Evolutionary conservation across 2,329 filamentous ascomycete species (phyloP).

Genomic region (Chalara sp.): DNA sequence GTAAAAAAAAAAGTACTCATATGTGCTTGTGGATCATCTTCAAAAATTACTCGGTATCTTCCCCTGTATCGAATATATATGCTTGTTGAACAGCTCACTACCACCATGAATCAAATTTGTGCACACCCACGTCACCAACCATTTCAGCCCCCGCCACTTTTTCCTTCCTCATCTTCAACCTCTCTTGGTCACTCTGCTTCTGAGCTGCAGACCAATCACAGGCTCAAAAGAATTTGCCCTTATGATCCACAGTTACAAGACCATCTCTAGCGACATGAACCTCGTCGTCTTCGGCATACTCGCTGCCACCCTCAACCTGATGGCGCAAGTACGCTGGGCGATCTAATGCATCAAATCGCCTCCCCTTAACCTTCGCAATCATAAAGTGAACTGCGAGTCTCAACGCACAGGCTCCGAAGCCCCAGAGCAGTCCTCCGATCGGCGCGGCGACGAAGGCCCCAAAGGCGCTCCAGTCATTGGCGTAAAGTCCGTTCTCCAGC

Average conservation of each 20-base stretch:
- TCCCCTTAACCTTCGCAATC: slow-evolving; percentile 49
- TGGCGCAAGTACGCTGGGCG: slow-evolving; percentile 32
- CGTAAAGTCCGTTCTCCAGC: slow-evolving; percentile 67
- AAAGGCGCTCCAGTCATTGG: slow-evolving; percentile 73
- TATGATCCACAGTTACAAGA: slow-evolving; percentile 22
- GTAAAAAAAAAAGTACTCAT: no score
- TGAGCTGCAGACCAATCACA: background rate
- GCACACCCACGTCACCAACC: no score
- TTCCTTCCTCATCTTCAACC: no score
- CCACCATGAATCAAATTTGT: no score
- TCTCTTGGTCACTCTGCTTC: no score
- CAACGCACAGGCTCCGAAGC: slow-evolving; percentile 52
- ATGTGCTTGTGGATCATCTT: no score
- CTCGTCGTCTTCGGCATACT: slow-evolving; percentile 21
- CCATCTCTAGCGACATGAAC: slow-evolving; percentile 16
- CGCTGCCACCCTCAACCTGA: slow-evolving; percentile 18
- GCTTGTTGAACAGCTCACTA: no score
- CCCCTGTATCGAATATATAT: no score
- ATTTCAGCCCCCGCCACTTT: no score
- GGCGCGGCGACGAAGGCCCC: slow-evolving; percentile 78
- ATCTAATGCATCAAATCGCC: slow-evolving; percentile 62
- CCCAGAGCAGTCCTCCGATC: slow-evolving; percentile 68
- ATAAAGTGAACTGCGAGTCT: slow-evolving; percentile 54
- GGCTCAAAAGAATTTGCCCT: slow-evolving; percentile 26
- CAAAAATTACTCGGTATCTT: no score